Evolutionary conservation across 345 rosid species (phyloP).

Genomic region (Brassica nigra): DNA sequence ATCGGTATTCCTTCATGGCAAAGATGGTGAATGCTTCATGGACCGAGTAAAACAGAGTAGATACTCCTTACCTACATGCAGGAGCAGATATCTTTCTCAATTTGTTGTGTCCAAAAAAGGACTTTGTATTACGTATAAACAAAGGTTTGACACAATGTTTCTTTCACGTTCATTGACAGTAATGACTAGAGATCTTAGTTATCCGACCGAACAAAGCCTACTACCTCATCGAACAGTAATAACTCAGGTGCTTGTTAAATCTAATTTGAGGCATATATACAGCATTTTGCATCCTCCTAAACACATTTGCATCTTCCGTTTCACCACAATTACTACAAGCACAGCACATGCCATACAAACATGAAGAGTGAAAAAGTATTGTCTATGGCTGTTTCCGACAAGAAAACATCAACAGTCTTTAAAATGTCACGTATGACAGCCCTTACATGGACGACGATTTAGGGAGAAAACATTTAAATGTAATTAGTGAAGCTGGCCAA

Average conservation of each 20-base stretch:
- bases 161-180: not conserved
- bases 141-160: not conserved
- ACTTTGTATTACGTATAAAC: not conserved
- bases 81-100: not conserved
- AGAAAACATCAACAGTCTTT: not conserved
- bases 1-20: slow-evolving; percentile 81
- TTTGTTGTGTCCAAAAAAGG: not conserved
- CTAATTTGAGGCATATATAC: not conserved
- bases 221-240: not conserved
- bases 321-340: no score
- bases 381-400: not conserved
- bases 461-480: not conserved
- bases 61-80: not conserved
- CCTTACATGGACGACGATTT: not conserved
- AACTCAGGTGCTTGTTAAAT: not conserved
- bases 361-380: not conserved
- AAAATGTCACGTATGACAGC: not conserved
- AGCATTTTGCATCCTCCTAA: not conserved
- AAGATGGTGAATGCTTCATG: slow-evolving; percentile 70
- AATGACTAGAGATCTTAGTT: not conserved
- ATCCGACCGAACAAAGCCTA: not conserved
- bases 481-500: not conserved
- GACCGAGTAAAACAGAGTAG: slow-evolving; percentile 48
- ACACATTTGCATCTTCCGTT: not conserved
- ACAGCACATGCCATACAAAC: not conserved